Percentiles rank a stretch among this genome's conserved stretches.
These are phyloP conservation scores for Cyclanthera cordifolia DNA, from an alignment of 306 rosid species.

Conservation along the genomic window DNA sequence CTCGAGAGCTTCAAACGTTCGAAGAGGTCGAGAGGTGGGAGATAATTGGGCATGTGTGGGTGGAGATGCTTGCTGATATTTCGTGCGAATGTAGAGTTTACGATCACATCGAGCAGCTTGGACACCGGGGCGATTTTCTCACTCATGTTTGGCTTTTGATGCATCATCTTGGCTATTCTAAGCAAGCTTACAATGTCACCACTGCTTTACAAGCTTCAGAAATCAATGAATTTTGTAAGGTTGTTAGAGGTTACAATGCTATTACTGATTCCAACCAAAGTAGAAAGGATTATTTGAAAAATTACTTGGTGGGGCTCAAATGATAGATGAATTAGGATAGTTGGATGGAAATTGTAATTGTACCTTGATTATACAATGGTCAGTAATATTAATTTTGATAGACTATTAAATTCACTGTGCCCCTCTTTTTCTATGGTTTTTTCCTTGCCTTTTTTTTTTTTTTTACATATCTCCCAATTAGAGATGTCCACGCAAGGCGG, in stretches of 20 bases:
- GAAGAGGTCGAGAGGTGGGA: background rate
- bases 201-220: background rate
- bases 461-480: no score
- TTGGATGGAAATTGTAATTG: no score
- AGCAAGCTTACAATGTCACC: background rate
- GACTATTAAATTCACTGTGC: no score
- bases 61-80: background rate
- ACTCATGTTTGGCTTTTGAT: conserved; percentile 27
- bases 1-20: background rate
- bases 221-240: background rate
- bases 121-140: conserved; percentile 20
- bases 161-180: background rate
- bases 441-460: no score
- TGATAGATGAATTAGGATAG: no score
- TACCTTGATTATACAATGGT: no score
- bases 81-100: background rate
- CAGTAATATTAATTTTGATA: no score
- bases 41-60: background rate
- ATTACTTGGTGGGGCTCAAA: background rate
- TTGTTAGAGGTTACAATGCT: background rate
- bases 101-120: conserved; percentile 14
- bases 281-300: background rate
- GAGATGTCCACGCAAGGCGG: no score
- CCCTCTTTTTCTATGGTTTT: no score
- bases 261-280: background rate